Base-by-base conservation (phyloP, 768 basidiomycete species). In the Leccinum barrowsii region DNA sequence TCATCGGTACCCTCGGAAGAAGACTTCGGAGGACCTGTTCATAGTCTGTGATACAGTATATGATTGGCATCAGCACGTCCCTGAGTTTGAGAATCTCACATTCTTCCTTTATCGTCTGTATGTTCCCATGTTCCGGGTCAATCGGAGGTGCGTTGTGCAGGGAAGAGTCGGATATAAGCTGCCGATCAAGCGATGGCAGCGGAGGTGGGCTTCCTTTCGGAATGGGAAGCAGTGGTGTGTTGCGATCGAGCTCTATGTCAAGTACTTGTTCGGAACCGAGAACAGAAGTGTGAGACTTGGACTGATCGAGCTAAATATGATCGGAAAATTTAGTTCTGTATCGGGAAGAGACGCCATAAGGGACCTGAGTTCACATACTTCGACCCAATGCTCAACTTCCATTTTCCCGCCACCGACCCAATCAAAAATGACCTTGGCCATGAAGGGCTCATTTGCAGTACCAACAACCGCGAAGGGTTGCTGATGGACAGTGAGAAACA, bases 301-400 rank as follows among this genome's bases (percentile, higher is more conserved):
- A 67, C n/a, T 73, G 74, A 63, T 82, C 81, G 22, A 80, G 75
- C 78, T 80, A 61, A n/a, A 59, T 13, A 46, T 35, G 42, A 24
- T 55, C n/a, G n/a, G 34, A 53, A 34, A 21, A 34, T 24, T 46
- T 13, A 30, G 42, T 58, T 52, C 10, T 15, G 19, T 15, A 32
- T 47, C 28, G 48, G 28, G 46, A 52, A 17, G 17, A 42, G 52
- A 26, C 22, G 19, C 21, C 30, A 54, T 37, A 12, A 34, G 19
- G 19, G 35, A 32, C 54, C 48, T 17, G 24, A 22, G 13, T 35
- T 50, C 22, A 69, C 74, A 57, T 63, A 80, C 82, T 63, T 82
- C 79, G 7, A 82, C 74, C 81, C 81, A 83, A 53, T 82, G 81
- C 8, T 82, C 80, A 17, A 82, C 68, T 49, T 76, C 76, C 59